A percentile compares a stretch with the other conserved stretches of the same genome.
These are phyloP conservation scores for Exidia glandulosa DNA, from an alignment of 768 basidiomycete genomes.

Conservation along the genomic window DNA sequence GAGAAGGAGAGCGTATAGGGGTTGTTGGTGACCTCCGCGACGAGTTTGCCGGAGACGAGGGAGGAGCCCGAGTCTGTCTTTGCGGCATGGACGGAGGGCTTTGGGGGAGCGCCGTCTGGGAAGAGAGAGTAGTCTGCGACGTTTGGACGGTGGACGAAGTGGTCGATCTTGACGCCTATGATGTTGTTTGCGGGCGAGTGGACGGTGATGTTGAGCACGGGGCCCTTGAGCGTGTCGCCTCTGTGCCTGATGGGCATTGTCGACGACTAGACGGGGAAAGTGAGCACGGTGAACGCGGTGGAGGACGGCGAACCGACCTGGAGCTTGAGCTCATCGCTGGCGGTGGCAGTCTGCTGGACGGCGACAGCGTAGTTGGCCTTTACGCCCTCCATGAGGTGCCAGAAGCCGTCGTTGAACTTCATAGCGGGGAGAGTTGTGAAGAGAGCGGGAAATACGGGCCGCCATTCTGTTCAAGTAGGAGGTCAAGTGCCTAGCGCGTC, in stretches of 20 bases:
- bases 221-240: conserved; percentile 21
- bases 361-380: conserved; percentile 52
- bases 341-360: conserved; percentile 37
- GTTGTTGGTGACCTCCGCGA: conserved; percentile 44
- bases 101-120: conserved; percentile 39
- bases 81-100: conserved; percentile 31
- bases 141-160: conserved; percentile 14
- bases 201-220: conserved; percentile 18
- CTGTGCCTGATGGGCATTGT: conserved; percentile 17
- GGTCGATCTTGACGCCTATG: conserved; percentile 18
- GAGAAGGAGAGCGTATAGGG: conserved; percentile 47
- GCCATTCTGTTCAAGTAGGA: too few species aligned
- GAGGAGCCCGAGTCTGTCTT: conserved; percentile 17
- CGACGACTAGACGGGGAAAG: neutral
- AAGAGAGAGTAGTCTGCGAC: conserved; percentile 43
- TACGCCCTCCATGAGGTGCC: conserved; percentile 52
- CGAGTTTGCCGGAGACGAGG: conserved; percentile 38
- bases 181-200: conserved; percentile 19
- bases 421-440: conserved; percentile 21
- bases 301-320: conserved; percentile 49
- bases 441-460: neutral
- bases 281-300: conserved; percentile 14
- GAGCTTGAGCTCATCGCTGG: conserved; percentile 39
- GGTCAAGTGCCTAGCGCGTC: neutral
- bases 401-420: conserved; percentile 69